These are phyloP conservation scores for Zalaria obscura DNA, from an alignment of 2,329 filamentous ascomycete species.

Conservation along the genomic window DNA sequence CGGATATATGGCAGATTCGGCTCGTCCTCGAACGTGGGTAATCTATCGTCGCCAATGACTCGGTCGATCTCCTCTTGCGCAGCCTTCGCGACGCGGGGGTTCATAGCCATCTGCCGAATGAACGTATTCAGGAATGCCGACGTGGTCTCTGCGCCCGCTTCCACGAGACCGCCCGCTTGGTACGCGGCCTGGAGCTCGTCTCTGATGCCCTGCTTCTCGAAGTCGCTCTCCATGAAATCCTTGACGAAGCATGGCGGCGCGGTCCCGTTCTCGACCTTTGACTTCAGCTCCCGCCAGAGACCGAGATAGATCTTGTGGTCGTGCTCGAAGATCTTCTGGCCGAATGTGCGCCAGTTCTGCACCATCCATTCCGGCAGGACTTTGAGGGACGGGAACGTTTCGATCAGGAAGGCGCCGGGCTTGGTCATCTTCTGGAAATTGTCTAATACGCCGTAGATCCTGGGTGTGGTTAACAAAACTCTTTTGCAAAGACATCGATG, in stretches of 20 bases:
- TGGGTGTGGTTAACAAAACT: background rate
- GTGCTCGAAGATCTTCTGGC: constrained; percentile 15
- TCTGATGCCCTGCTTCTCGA: constrained; percentile 15
- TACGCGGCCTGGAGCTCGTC: constrained; percentile 20
- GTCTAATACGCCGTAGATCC: background rate
- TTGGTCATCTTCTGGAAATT: background rate
- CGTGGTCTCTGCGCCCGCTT: constrained; percentile 17
- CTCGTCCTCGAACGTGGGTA: constrained; percentile 9
- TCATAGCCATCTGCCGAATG: constrained; percentile 7
- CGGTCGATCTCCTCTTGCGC: constrained; percentile 16
- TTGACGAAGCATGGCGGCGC: constrained; percentile 20
- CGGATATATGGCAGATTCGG: constrained; percentile 38
- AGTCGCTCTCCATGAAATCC: constrained; percentile 19
- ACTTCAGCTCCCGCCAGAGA: constrained; percentile 17
- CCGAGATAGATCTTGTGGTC: constrained; percentile 18
- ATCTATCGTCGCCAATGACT: constrained; percentile 9
- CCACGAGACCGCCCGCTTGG: constrained; percentile 8
- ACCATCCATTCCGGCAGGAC: constrained; percentile 14
- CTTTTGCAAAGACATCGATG: no score
- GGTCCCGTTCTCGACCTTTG: constrained; percentile 15
- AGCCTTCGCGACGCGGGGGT: background rate
- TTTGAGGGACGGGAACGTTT: background rate
- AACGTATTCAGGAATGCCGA: constrained; percentile 4
- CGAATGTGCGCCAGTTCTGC: constrained; percentile 16
- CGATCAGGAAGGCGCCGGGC: background rate